Evolutionary conservation across 2,329 filamentous ascomycete genomes (phyloP).

Genomic region (Blastomyces parvus): DNA sequence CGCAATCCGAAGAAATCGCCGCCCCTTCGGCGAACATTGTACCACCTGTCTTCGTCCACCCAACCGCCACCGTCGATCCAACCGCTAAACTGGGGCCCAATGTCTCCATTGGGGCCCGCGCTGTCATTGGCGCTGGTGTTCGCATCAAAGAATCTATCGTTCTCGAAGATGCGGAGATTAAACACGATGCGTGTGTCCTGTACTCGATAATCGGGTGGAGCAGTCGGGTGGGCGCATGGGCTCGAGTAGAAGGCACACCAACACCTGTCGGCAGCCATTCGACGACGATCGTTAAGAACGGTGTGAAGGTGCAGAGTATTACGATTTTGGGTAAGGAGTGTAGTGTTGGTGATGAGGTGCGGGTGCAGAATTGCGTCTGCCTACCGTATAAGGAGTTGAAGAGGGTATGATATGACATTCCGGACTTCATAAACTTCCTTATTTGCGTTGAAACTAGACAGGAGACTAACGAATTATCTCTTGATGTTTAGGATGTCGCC

Average conservation of each 20-base stretch:
- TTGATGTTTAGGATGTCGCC: slow-evolving; percentile 27
- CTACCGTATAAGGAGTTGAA: slow-evolving; percentile 97
- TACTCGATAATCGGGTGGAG: slow-evolving; percentile 97
- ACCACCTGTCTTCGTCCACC: slow-evolving; percentile 90
- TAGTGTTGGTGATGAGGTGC: slow-evolving; percentile 81
- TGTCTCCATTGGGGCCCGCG: slow-evolving; percentile 90
- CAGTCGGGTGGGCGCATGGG: slow-evolving; percentile 94
- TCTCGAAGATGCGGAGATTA: slow-evolving; percentile 87
- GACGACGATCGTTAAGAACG: slow-evolving; percentile 94
- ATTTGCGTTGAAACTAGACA: neutral
- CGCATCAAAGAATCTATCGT: slow-evolving; percentile 95
- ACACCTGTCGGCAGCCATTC: slow-evolving; percentile 79
- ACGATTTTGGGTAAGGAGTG: slow-evolving; percentile 97
- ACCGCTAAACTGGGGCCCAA: slow-evolving; percentile 95
- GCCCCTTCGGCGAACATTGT: slow-evolving; percentile 78
- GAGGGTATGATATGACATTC: slow-evolving; percentile 66
- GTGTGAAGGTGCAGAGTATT: slow-evolving; percentile 96
- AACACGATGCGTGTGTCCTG: slow-evolving; percentile 89
- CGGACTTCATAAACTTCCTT: neutral
- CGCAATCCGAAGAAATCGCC: slow-evolving; percentile 69
- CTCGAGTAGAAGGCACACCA: slow-evolving; percentile 89
- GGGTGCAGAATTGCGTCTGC: slow-evolving; percentile 96
- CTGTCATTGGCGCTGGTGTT: slow-evolving; percentile 70
- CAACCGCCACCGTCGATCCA: slow-evolving; percentile 78
- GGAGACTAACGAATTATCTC: slow-evolving; percentile 22